phyloP scores from a whole-genome alignment of 495 filamentous ascomycete species.

The Neurospora intermedia region DNA sequence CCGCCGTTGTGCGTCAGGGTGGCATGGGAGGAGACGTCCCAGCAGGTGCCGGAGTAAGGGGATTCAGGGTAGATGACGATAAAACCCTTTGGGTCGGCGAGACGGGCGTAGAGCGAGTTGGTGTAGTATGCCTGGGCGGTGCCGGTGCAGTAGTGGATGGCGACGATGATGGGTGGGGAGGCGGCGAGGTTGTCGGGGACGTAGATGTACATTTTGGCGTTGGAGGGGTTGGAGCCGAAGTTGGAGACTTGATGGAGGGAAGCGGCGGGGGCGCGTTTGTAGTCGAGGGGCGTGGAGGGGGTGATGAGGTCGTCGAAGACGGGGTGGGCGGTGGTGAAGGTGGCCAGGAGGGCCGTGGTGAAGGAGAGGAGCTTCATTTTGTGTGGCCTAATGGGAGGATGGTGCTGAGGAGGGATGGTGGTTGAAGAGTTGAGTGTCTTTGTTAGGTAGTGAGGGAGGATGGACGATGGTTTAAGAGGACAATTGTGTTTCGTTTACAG shows the following conservation, averaged over 20 bases:
- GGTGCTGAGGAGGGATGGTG: too few species aligned
- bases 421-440: too few species aligned
- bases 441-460: background rate
- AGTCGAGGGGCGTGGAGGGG: background rate
- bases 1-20: slow-evolving; percentile 45
- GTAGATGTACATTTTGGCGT: slow-evolving; percentile 44
- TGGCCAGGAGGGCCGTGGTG: background rate
- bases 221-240: slow-evolving; percentile 36
- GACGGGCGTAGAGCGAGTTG: slow-evolving; percentile 12
- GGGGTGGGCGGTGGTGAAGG: background rate
- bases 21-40: slow-evolving; percentile 34
- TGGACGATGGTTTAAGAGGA: background rate
- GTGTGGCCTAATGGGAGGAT: too few species aligned
- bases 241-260: slow-evolving; percentile 19
- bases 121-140: slow-evolving; percentile 20
- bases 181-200: slow-evolving; percentile 40
- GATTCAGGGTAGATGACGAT: slow-evolving; percentile 38
- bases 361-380: background rate
- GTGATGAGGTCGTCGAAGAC: slow-evolving; percentile 2
- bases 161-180: slow-evolving; percentile 44
- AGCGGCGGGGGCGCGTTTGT: background rate
- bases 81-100: slow-evolving; percentile 37
- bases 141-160: slow-evolving; percentile 40
- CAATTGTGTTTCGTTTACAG: background rate
- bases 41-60: slow-evolving; percentile 35